These are phyloP conservation scores for Paramecium octaurelia DNA, from an alignment of 73 alveolate genomes.

Conservation along the genomic window DNA sequence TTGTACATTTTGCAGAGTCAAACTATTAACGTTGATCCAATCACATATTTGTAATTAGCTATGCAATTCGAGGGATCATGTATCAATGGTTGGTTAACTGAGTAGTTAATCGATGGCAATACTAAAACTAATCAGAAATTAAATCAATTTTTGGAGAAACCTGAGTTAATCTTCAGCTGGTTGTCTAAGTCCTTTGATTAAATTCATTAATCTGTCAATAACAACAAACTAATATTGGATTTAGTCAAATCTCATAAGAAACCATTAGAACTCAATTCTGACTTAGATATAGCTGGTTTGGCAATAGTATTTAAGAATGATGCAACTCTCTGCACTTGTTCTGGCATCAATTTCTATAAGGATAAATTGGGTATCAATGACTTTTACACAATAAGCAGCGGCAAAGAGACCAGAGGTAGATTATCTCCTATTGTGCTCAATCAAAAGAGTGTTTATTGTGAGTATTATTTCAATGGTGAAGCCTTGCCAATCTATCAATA, in stretches of 20 bases:
- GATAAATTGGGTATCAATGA: slow-evolving; percentile 79
- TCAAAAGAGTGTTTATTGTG: slow-evolving; percentile 71
- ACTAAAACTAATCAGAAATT: background rate
- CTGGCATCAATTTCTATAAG: slow-evolving; percentile 79
- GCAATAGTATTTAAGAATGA: slow-evolving; percentile 74
- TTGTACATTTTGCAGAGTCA: background rate
- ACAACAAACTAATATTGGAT: background rate
- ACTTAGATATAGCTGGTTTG: slow-evolving; percentile 58
- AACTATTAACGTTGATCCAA: background rate
- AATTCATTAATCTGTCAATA: background rate
- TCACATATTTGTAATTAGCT: background rate
- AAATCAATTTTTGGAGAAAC: background rate
- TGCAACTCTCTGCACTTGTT: slow-evolving; percentile 73
- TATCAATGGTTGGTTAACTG: slow-evolving; percentile 19
- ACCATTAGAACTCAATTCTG: background rate
- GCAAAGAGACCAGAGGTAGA: slow-evolving; percentile 63
- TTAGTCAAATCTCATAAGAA: slow-evolving; percentile 12
- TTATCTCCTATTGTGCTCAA: slow-evolving; percentile 76
- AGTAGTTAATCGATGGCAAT: background rate
- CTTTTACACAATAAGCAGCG: slow-evolving; percentile 72
- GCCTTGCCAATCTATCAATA: slow-evolving; percentile 59
- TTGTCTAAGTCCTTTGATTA: background rate
- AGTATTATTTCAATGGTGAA: slow-evolving; percentile 69
- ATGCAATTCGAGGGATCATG: slow-evolving; percentile 22
- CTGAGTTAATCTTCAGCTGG: background rate